Evolutionary conservation across 75 land plant species (phyloP), one percentile per base, ranked within the genome.

Genomic region (Pinus albicaulis): DNA sequence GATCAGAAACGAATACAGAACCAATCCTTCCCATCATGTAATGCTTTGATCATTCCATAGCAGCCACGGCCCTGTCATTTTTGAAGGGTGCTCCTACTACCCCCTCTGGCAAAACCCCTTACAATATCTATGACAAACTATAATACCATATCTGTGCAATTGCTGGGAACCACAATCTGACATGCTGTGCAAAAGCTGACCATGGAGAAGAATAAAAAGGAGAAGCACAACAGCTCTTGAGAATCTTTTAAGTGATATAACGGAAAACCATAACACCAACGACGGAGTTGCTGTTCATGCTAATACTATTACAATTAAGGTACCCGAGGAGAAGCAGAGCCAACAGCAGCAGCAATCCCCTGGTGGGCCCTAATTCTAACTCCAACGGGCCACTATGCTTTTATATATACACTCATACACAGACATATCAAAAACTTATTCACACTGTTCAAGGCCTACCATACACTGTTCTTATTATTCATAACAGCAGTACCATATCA

Each of bases 111-210:
- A 68, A 68, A 20, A 34, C 20, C 11, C 38, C 41, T 38, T 68
- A 68, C 23, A 68, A 68, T 38, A 68, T 38, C 23, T 38, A 68
- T 19, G 41, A 68, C 22, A 41, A 68, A 38, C 20, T 38, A 19
- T 10, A 17, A 68, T 36, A 41, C 10, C 71, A 68, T 68, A 68
- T 52, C 41, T 68, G 71, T 68, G 71, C n/a, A 68, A n/a, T 68
- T 41, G 71, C 24, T 68, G 71, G 71, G 71, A 68, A 68, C 71
- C 31, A 68, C 48, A 68, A 68, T 68, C 71, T 68, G 71, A 68
- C 71, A 68, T 68, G 71, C 71, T 68, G 71, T 68, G 71, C 71
- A 68, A 68, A 68, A 68, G 71, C 71, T 68, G 71, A 68, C 71
- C 71, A 38, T 48, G 1, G 53, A 10, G 53, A 48, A 10, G 53